Base-by-base conservation (phyloP, 2,329 filamentous ascomycete genomes). In the Diaporthe sp. region DNA sequence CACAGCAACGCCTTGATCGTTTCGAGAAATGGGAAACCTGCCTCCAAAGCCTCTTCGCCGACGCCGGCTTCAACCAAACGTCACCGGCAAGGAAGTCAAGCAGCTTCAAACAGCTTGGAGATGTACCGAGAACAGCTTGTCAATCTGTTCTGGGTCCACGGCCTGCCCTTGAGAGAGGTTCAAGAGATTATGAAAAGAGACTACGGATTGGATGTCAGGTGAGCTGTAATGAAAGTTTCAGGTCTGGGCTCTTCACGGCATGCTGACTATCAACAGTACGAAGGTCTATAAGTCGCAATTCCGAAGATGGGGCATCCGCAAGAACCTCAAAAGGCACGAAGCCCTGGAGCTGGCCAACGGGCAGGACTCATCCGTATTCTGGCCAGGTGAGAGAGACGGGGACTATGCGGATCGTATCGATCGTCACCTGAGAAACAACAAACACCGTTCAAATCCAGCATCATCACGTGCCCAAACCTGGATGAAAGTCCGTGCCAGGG, bases 241-340 rank as follows among this genome's bases (percentile, higher is more conserved):
- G 5, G 12, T 50, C 0, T 7, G 25, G 4, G 12, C 1, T 10
- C 3, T 15, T 33, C 28, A 4, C 28, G 8, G 4, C 19, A n/a
- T 9, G 28, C 40, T 40, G 25, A 22, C 4, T 40, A 15, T 17
- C n/a, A 15, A 28, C 28, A 73, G 72, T 33, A 12, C 28, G 10
- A 73, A 73, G 22, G 67, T 73, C 54, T 73, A 73, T 17, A 73
- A 70, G 13, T 25, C 47, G 6, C 72, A 61, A 19, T 73, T 73
- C 35, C 66, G 58, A 19, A 60, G 17, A 33, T 73, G 72, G 72
- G 54, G 64, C 19, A 40, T 73, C 28, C 72, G 72, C 17, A 73
- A 73, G 33, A 73, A 73, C 9, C 13, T 73, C 42, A 73, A 69
- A 25, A 35, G 60, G 19, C 30, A 60, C n/a, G 72, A 73, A 28